A percentile compares a stretch with the other conserved stretches of the same genome.
These are phyloP conservation scores for Termitomyces sp. DNA, from an alignment of 768 basidiomycete genomes.

Conservation along the genomic window DNA sequence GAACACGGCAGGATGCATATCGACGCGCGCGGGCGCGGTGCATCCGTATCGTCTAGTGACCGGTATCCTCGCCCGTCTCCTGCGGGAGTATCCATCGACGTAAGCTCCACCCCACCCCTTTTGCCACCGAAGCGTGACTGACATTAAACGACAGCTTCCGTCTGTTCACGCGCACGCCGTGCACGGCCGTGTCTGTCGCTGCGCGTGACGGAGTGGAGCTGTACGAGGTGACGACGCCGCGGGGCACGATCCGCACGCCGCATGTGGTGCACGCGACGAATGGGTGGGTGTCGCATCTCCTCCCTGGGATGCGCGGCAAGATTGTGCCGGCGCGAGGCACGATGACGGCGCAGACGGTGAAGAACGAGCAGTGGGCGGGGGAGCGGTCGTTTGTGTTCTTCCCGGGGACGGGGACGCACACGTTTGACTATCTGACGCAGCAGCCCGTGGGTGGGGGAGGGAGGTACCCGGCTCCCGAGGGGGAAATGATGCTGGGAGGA, in stretches of 20 bases:
- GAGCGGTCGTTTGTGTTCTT: conserved; percentile 59
- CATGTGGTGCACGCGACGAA: conserved; percentile 87
- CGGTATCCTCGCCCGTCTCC: conserved; percentile 49
- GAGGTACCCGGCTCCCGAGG: conserved; percentile 25
- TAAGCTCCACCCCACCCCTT: conserved; percentile 22
- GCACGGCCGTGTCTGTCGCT: conserved; percentile 32
- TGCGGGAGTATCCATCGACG: conserved; percentile 47
- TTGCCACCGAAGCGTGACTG: not conserved
- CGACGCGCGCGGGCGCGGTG: conserved; percentile 54
- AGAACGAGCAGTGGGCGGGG: conserved; percentile 31
- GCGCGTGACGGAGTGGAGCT: conserved; percentile 19
- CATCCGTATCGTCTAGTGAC: conserved; percentile 74
- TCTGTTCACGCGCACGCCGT: conserved; percentile 61
- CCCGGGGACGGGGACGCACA: conserved; percentile 32
- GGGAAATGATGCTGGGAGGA: conserved; percentile 69
- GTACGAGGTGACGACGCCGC: conserved; percentile 60
- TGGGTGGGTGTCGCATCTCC: conserved; percentile 72
- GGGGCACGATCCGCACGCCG: conserved; percentile 50
- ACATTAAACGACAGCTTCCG: conserved; percentile 42
- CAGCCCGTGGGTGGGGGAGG: conserved; percentile 26
- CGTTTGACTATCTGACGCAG: conserved; percentile 71
- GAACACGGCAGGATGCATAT: conserved; percentile 46
- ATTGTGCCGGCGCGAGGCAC: conserved; percentile 57
- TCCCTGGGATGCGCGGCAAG: conserved; percentile 58
- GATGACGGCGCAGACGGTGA: conserved; percentile 56